Base-by-base conservation (phyloP, 352 stramenopile species). In the Phytopythium chamaehyphon region DNA sequence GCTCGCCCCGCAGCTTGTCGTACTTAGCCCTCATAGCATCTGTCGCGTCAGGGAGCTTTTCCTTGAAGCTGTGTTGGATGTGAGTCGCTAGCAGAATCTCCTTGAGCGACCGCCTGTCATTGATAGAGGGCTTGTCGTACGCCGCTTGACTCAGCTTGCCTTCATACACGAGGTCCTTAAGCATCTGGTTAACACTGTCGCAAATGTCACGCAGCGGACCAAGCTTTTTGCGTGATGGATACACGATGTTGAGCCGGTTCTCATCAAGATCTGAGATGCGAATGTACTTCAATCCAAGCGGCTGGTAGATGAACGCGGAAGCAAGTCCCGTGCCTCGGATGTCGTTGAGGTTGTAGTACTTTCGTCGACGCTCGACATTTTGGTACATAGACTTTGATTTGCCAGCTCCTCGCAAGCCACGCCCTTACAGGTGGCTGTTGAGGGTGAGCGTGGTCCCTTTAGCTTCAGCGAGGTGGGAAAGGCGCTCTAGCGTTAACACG, bases 291-390 rank as follows among this genome's bases (percentile, higher is more conserved):
- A 16, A 46, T 22, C 53, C 53, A 31, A 59, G 16, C 6, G 40
- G 35, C 11, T 45, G 16, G 23, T 58, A 58, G 9, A 61, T 49
- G 19, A 43, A 56, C 1, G 47, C 55, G 4, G 11, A 37, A 0
- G 49, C 35, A 1, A 50, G 33, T 9, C 42, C 49, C 15, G 48
- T 51, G 18, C 55, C 55, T 21, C 53, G 49, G 23, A 62, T 62
- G 10, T 62, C 55, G 21, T 62, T 62, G 0, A 62, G 43, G 40
- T 62, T 62, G 37, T 62, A 62, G 14, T 36, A 49, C n/a, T 49
- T 49, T 4, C 23, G 6, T 37, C 43, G 21, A 23, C 23, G 22
- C 23, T 38, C 43, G 43, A 48, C 26, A 11, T 0, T 37, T 10
- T 35, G 23, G 16, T 48, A 48, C 15, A 48, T 37, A 3, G 42